Conservation (phyloP, 768 basidiomycete species). For the Boletellus emodensis region DNA sequence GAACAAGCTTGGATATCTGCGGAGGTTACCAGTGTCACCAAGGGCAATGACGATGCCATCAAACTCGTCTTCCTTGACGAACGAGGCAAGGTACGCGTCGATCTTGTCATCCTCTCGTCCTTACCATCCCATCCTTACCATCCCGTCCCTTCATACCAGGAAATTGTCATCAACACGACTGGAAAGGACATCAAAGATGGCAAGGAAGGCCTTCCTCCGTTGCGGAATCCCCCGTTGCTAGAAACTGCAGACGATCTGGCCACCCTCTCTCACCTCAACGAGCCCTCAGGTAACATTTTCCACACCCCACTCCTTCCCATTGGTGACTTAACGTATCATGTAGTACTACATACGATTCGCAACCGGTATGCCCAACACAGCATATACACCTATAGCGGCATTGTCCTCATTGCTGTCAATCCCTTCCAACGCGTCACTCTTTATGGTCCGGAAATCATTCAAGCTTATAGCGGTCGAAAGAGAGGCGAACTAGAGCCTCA, state of each 20-base stretch:
- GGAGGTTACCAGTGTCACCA: slow-evolving; percentile 66
- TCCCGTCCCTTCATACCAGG: slow-evolving; percentile 40
- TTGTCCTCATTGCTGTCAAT: slow-evolving; percentile 97
- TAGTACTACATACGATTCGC: slow-evolving; percentile 94
- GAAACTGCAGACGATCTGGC: slow-evolving; percentile 98
- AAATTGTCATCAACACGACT: slow-evolving; percentile 74
- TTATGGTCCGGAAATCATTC: slow-evolving; percentile 95
- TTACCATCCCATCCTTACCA: not conserved
- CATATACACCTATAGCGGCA: slow-evolving; percentile 98
- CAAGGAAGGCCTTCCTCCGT: slow-evolving; percentile 78
- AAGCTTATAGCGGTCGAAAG: slow-evolving; percentile 88
- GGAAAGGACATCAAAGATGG: slow-evolving; percentile 76
- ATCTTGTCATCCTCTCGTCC: slow-evolving; percentile 7
- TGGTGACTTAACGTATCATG: not conserved
- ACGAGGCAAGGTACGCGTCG: slow-evolving; percentile 72
- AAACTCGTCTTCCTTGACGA: slow-evolving; percentile 86
- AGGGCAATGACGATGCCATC: slow-evolving; percentile 67
- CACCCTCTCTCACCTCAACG: slow-evolving; percentile 95
- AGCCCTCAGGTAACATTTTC: slow-evolving; percentile 76
- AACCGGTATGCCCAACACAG: slow-evolving; percentile 96
- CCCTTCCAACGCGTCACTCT: slow-evolving; percentile 97
- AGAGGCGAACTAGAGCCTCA: slow-evolving; percentile 97
- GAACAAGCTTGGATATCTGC: slow-evolving; percentile 93
- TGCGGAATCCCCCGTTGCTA: slow-evolving; percentile 93
- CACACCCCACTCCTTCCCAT: not conserved